Base-by-base conservation (phyloP, 2,329 filamentous ascomycete species). In the Lasiodiplodia sp. region DNA sequence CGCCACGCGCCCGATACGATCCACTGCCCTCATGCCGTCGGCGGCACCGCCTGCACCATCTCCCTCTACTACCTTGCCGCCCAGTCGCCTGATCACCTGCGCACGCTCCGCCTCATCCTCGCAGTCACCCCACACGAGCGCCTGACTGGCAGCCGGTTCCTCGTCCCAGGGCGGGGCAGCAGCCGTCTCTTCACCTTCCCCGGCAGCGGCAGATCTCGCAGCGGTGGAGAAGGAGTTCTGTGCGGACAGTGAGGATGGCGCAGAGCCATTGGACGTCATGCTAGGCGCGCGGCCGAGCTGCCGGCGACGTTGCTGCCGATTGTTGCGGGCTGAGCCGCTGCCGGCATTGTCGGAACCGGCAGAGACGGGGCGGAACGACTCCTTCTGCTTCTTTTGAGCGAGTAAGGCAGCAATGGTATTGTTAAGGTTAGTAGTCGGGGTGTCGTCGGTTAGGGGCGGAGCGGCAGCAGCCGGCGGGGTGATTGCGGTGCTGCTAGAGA, bases 51-150 rank as follows among this genome's bases (percentile, higher is more conserved):
- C 12, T 31, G 14, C 44, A 71, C 7, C 56, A 21, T 31, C 70
- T 28, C 73, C 75, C 28, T 40, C 55, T 4, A 75, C 73, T 8
- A 80, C 72, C 34, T 72, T 77, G 10, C 79, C 79, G 2, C 78
- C 79, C 58, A 81, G 70, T 66, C 74, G 75, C 47, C 70, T 72
- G 65, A 81, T 80, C 74, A 81, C 76, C 66, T 73, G 70, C 66
- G 77, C 77, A 44, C 79, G 72, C 57, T 76, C 76, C 55, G 74
- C 77, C 64, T 76, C 74, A 44, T 73, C 75, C 10, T 75, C 78
- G 4, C 75, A 75, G n/a, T 77, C 77, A 62, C 80, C 79, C 76
- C 79, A 81, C 31, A 70, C 57, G 34, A 81, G 66, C 47, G 76
- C 74, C 68, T 81, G 79, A 44, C 75, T 78, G 1, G 79, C 75